Percentiles rank a stretch among this genome's conserved stretches.
Evolutionary conservation across 768 basidiomycete genomes (phyloP).

Genomic region (Lyophyllum semitale): DNA sequence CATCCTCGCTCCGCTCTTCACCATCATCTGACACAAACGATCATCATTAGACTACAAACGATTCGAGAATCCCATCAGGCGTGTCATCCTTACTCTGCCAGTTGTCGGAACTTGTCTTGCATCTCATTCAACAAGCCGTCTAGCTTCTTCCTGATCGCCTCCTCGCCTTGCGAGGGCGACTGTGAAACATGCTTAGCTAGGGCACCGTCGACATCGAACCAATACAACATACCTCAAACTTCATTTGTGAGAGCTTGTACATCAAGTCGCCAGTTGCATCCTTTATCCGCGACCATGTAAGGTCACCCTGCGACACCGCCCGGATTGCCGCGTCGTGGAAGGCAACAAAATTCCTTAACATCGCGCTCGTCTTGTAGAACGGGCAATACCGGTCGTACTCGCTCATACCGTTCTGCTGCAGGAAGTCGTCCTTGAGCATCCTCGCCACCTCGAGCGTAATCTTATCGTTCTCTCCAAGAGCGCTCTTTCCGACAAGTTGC

Average conservation of each 20-base stretch:
- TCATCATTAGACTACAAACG: neutral
- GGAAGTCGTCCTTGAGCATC: conserved; percentile 96
- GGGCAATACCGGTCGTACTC: conserved; percentile 97
- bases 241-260: conserved; percentile 99
- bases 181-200: conserved; percentile 28
- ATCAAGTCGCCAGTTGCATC: conserved; percentile 85
- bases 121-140: conserved; percentile 85
- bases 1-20: neutral
- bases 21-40: conserved; percentile 9
- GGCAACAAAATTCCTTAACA: conserved; percentile 92
- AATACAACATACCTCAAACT: conserved; percentile 77
- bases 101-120: conserved; percentile 87
- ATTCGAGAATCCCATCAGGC: neutral
- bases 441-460: conserved; percentile 96
- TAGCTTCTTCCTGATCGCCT: conserved; percentile 78
- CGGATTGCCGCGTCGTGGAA: conserved; percentile 92
- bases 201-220: conserved; percentile 5
- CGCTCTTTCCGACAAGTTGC: conserved; percentile 98
- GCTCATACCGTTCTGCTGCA: conserved; percentile 99
- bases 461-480: conserved; percentile 96
- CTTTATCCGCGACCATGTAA: conserved; percentile 86
- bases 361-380: conserved; percentile 97
- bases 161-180: conserved; percentile 92
- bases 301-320: conserved; percentile 80
- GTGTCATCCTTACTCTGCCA: conserved; percentile 60